Conservation (phyloP, 768 basidiomycete genomes). For the Podaxis sp. region DNA sequence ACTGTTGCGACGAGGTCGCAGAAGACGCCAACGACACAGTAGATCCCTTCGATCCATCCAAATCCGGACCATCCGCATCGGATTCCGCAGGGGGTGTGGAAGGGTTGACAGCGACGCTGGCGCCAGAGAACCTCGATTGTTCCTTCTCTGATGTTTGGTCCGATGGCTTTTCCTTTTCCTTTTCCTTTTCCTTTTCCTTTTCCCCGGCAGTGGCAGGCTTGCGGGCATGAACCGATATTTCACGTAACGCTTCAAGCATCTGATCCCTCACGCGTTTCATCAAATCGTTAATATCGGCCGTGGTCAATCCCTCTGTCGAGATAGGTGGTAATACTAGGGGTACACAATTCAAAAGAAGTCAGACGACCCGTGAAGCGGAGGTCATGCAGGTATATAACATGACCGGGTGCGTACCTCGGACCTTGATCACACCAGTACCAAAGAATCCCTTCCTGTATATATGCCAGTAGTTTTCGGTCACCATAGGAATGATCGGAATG, state of each 20-base stretch:
- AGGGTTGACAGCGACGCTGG: conserved; percentile 4
- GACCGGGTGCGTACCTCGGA: conserved; percentile 62
- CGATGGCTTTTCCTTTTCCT: neutral
- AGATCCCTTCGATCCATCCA: conserved; percentile 19
- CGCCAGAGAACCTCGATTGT: neutral
- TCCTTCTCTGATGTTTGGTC: conserved; percentile 2
- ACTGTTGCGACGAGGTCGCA: conserved; percentile 20
- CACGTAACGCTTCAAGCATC: conserved; percentile 77
- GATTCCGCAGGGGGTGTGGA: conserved; percentile 3
- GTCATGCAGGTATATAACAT: neutral
- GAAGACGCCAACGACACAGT: conserved; percentile 35
- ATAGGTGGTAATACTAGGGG: conserved; percentile 85
- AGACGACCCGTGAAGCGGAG: neutral
- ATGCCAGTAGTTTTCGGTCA: conserved; percentile 91
- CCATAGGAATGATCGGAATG: conserved; percentile 88
- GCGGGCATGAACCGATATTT: conserved; percentile 64
- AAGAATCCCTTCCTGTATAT: conserved; percentile 80
- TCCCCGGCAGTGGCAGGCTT: neutral
- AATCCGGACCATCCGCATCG: neutral
- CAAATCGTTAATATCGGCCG: conserved; percentile 69
- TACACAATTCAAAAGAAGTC: conserved; percentile 11
- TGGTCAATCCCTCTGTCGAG: conserved; percentile 66
- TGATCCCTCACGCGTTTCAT: conserved; percentile 63
- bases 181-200: neutral
- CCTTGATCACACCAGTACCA: conserved; percentile 69